These are phyloP conservation scores for Taxillus chinensis DNA, from an alignment of 164 flowering plant species.

Conservation along the genomic window DNA sequence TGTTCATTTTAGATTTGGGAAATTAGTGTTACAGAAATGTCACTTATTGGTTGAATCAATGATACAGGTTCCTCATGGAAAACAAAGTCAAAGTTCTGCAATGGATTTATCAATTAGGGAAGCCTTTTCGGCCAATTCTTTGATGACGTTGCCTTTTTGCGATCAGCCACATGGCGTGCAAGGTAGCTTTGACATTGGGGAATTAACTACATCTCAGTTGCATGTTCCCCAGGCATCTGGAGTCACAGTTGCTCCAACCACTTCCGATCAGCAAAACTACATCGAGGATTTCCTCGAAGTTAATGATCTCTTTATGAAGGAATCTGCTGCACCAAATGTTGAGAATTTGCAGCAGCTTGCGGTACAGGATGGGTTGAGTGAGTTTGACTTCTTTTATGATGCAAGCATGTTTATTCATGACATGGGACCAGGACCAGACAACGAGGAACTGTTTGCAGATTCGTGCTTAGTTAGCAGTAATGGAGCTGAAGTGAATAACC, in stretches of 20 bases:
- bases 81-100: slow-evolving; percentile 18
- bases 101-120: slow-evolving; percentile 20
- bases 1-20: not conserved
- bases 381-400: slow-evolving; percentile 51
- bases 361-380: slow-evolving; percentile 35
- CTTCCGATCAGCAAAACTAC: slow-evolving; percentile 7
- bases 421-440: slow-evolving; percentile 22
- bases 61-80: slow-evolving; percentile 30
- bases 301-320: slow-evolving; percentile 55
- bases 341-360: slow-evolving; percentile 15
- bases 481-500: slow-evolving; percentile 15
- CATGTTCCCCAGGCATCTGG: slow-evolving; percentile 29
- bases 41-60: slow-evolving; percentile 3
- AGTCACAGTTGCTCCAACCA: slow-evolving; percentile 27
- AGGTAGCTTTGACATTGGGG: slow-evolving; percentile 20
- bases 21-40: not conserved
- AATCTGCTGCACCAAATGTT: slow-evolving; percentile 14
- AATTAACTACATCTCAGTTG: slow-evolving; percentile 17
- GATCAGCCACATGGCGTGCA: slow-evolving; percentile 14
- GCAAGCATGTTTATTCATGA: slow-evolving; percentile 40
- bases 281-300: slow-evolving; percentile 63
- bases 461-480: slow-evolving; percentile 2
- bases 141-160: slow-evolving; percentile 7
- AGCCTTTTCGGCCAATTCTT: slow-evolving; percentile 13
- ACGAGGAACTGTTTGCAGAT: not conserved